phyloP scores from a whole-genome alignment of 345 rosid species.

The Hirschfeldia incana region DNA sequence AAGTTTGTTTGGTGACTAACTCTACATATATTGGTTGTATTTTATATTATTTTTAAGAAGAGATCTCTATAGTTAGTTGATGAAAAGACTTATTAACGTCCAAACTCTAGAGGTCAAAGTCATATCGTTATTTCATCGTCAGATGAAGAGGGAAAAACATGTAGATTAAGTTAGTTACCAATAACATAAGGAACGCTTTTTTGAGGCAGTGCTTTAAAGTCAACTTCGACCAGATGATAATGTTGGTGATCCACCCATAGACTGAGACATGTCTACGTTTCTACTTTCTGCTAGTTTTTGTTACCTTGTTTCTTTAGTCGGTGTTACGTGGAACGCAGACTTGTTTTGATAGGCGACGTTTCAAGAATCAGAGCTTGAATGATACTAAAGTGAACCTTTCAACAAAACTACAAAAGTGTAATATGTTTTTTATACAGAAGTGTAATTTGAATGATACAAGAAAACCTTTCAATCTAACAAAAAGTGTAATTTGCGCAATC shows the following conservation, averaged over 20 bases:
- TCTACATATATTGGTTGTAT: background rate
- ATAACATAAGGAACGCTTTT: background rate
- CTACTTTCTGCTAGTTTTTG: background rate
- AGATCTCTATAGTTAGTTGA: conserved; percentile 12
- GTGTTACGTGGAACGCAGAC: conserved; percentile 22
- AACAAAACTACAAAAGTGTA: conserved; percentile 11
- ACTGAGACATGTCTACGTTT: conserved; percentile 20
- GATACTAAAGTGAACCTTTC: conserved; percentile 7
- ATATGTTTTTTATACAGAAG: background rate
- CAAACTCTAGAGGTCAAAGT: conserved; percentile 1
- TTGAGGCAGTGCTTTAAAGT: background rate
- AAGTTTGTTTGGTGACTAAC: conserved; percentile 23
- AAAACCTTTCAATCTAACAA: conserved; percentile 11
- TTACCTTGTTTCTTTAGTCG: conserved; percentile 27
- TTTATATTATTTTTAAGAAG: background rate
- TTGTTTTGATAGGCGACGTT: conserved; percentile 21
- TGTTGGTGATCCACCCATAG: conserved; percentile 34
- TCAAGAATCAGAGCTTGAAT: background rate
- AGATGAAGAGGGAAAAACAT: background rate
- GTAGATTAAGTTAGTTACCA: conserved; percentile 3
- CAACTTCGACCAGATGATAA: conserved; percentile 20
- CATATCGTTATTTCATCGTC: conserved; percentile 19
- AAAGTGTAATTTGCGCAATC: conserved; percentile 1
- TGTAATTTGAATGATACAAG: background rate
- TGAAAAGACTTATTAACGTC: conserved; percentile 18